These are phyloP conservation scores for Hyphopichia khmerensis DNA, from an alignment of 1,139 yeast genomes.

Conservation along the genomic window DNA sequence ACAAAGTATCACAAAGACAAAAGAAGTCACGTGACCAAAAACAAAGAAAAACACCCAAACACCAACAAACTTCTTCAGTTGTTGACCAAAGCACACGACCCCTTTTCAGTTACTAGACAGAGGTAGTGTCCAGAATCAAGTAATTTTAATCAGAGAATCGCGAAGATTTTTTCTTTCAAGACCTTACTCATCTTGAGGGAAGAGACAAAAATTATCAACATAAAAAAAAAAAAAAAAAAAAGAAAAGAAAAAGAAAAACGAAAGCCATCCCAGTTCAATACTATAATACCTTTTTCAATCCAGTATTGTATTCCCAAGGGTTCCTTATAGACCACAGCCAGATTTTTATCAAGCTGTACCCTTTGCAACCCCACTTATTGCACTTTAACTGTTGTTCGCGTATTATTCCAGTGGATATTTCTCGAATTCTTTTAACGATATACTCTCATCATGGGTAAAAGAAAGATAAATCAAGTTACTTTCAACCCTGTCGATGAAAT, in stretches of 20 bases:
- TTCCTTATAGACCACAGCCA: background rate
- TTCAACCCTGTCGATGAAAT: slow-evolving; percentile 4
- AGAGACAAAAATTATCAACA: background rate
- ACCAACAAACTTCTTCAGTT: no score
- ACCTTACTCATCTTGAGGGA: background rate
- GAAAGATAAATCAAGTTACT: slow-evolving; percentile 20
- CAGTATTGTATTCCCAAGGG: background rate
- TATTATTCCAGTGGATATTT: background rate
- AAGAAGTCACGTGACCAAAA: no score
- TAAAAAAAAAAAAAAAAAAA: background rate
- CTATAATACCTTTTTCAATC: background rate
- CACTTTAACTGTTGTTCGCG: background rate
- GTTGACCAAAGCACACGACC: no score
- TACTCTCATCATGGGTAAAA: slow-evolving; percentile 26
- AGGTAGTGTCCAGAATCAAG: no score
- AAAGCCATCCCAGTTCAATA: background rate
- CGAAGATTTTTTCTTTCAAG: background rate
- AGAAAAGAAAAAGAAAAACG: background rate
- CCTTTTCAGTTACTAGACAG: no score
- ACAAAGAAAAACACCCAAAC: no score
- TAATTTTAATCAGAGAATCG: background rate
- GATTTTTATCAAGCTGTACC: background rate
- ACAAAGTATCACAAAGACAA: no score
- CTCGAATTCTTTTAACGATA: background rate
- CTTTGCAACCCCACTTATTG: background rate